Evolutionary conservation across 1,284 basidiomycete species (phyloP), one percentile per base, ranked within the genome.

Genomic region (Malassezia arunalokei): DNA sequence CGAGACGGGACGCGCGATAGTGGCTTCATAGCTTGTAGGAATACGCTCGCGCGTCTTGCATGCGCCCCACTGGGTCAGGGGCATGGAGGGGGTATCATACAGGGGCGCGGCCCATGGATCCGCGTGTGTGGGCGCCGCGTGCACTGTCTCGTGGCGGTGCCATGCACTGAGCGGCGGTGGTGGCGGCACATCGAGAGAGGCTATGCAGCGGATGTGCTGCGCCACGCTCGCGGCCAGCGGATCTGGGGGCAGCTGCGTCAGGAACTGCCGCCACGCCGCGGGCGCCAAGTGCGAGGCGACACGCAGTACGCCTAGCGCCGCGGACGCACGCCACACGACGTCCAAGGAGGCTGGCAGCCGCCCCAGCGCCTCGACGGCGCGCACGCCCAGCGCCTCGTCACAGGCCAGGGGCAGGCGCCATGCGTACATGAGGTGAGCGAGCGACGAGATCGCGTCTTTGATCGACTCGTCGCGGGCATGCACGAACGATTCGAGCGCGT

Each of bases 11-110:
- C 43, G 43, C 15, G 48, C 14, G 14, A 38, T 31, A 20, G 52
- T 47, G 27, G 29, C 43, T 27, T 37, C 40, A 27, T 14, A 20
- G 39, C 42, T n/a, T 32, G 17, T 39, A 38, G 35, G 48, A 31
- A 50, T 41, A 8, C 30, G 6, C 8, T 55, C 47, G 32, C 53
- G 53, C 33, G 48, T 49, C 29, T 49, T 55, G 15, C 40, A 39
- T 12, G 45, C 31, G 14, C 15, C 11, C 11, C 11, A 35, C 15
- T 12, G 33, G 15, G 33, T 3, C 15, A 35, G 33, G 15, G 33
- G 33, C 11, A 5, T 15, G 11, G 33, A 35, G 3, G 33, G 11
- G 33, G 11, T 15, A 15, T 35, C 15, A 5, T 35, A 15, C 15
- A 35, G 33, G 15, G 11, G 15, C 11, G 11, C 3, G 11, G 33